Evolutionary conservation across 805 yeast species (phyloP).

Genomic region (Cyberlindnera bimundalis): DNA sequence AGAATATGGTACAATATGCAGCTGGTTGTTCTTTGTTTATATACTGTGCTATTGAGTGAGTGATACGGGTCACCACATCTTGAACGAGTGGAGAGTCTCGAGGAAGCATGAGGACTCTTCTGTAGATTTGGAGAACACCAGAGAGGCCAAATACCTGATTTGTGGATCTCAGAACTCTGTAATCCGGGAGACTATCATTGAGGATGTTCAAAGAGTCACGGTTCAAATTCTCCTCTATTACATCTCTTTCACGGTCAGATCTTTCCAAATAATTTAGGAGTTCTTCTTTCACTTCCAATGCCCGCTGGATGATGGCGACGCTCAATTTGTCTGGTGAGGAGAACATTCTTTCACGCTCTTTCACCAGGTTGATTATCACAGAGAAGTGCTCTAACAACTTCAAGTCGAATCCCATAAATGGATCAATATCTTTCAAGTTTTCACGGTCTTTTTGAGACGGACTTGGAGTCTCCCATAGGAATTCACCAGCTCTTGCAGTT

Average conservation of each 20-base stretch:
- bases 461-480: slow-evolving; percentile 21
- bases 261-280: slow-evolving; percentile 25
- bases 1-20: slow-evolving; percentile 49
- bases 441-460: slow-evolving; percentile 21
- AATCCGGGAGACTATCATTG: slow-evolving; percentile 12
- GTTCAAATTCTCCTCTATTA: slow-evolving; percentile 17
- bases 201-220: slow-evolving; percentile 9
- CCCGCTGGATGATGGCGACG: slow-evolving; percentile 23
- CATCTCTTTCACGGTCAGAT: slow-evolving; percentile 29
- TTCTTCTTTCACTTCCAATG: slow-evolving; percentile 39
- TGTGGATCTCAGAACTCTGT: slow-evolving; percentile 39
- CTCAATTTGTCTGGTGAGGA: slow-evolving; percentile 17
- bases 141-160: slow-evolving; percentile 49
- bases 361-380: slow-evolving; percentile 41
- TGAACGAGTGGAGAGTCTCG: slow-evolving; percentile 46
- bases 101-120: slow-evolving; percentile 53
- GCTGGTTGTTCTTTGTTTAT: slow-evolving; percentile 45
- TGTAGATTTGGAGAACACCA: slow-evolving; percentile 53
- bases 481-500: slow-evolving; percentile 28
- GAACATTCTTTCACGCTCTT: slow-evolving; percentile 23
- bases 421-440: slow-evolving; percentile 47
- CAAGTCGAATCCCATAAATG: slow-evolving; percentile 63
- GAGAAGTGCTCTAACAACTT: slow-evolving; percentile 56
- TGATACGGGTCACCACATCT: slow-evolving; percentile 34
- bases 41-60: slow-evolving; percentile 30